Conservation (phyloP, 2,329 filamentous ascomycete species). For the Coniella vitis region DNA sequence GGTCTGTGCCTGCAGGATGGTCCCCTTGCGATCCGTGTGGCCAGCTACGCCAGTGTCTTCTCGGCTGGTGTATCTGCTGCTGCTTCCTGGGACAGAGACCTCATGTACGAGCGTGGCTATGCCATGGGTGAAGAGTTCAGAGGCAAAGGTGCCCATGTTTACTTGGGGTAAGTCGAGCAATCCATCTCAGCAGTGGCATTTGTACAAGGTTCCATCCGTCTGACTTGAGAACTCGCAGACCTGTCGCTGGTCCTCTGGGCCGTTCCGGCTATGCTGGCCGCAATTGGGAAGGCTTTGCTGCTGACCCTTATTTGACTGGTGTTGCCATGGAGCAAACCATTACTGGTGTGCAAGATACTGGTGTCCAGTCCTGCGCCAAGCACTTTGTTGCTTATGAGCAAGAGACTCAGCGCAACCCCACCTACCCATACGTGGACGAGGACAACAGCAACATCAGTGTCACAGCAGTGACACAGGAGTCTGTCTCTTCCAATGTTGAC, state of each 20-base stretch:
- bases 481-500: conserved; percentile 55
- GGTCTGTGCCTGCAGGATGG: conserved; percentile 63
- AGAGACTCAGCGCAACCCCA: conserved; percentile 37
- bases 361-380: conserved; percentile 74
- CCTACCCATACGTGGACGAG: neutral
- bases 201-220: conserved; percentile 21
- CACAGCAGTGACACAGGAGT: conserved; percentile 48
- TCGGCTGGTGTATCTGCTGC: conserved; percentile 63
- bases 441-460: conserved; percentile 29
- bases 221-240: neutral
- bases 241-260: conserved; percentile 9
- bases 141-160: conserved; percentile 70
- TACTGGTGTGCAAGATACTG: conserved; percentile 69
- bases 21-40: conserved; percentile 57
- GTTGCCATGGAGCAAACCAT: conserved; percentile 64
- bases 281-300: conserved; percentile 61
- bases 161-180: conserved; percentile 43
- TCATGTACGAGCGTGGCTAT: conserved; percentile 46
- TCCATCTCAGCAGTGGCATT: neutral
- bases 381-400: conserved; percentile 68
- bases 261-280: conserved; percentile 32
- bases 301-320: conserved; percentile 70
- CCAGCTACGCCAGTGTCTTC: conserved; percentile 63
- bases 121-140: conserved; percentile 56
- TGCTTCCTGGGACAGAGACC: conserved; percentile 61